Evolutionary conservation across 441 rosid genomes (phyloP).

Genomic region (Gossypium gossypioides): DNA sequence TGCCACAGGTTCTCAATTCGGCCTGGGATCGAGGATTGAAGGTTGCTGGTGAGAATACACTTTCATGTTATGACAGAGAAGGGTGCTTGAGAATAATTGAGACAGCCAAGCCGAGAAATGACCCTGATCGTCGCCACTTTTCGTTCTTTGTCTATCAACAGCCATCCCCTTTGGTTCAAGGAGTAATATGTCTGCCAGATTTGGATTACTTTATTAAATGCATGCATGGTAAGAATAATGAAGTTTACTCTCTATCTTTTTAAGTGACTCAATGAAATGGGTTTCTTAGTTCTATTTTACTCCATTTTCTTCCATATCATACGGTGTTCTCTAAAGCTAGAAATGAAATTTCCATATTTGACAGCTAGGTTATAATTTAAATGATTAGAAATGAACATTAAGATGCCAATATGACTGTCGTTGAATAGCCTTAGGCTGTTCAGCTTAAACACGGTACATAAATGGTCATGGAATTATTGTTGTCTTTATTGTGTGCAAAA

Average conservation of each 20-base stretch:
- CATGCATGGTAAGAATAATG: constrained; percentile 51
- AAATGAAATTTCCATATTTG: neutral
- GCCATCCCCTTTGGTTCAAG: constrained; percentile 49
- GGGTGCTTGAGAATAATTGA: constrained; percentile 50
- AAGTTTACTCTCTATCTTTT: neutral
- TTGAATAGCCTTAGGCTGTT: neutral
- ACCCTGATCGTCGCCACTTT: constrained; percentile 48
- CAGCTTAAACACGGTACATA: neutral
- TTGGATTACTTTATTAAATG: constrained; percentile 46
- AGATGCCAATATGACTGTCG: neutral
- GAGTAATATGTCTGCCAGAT: constrained; percentile 48
- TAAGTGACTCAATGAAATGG: neutral
- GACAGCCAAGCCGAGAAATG: constrained; percentile 61
- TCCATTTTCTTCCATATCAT: neutral
- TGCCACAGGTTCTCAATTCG: constrained; percentile 46
- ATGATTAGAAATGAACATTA: neutral
- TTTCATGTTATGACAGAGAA: constrained; percentile 54
- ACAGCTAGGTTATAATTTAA: neutral
- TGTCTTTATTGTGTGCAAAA: neutral
- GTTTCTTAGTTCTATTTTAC: neutral
- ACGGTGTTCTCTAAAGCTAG: neutral
- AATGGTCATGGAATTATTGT: neutral
- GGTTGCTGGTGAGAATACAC: constrained; percentile 53
- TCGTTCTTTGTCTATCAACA: constrained; percentile 55
- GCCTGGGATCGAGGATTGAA: constrained; percentile 58